Percentiles rank a stretch among this genome's conserved stretches.
phyloP scores from a whole-genome alignment of 768 basidiomycete genomes.

The Tulasnella sp. region DNA sequence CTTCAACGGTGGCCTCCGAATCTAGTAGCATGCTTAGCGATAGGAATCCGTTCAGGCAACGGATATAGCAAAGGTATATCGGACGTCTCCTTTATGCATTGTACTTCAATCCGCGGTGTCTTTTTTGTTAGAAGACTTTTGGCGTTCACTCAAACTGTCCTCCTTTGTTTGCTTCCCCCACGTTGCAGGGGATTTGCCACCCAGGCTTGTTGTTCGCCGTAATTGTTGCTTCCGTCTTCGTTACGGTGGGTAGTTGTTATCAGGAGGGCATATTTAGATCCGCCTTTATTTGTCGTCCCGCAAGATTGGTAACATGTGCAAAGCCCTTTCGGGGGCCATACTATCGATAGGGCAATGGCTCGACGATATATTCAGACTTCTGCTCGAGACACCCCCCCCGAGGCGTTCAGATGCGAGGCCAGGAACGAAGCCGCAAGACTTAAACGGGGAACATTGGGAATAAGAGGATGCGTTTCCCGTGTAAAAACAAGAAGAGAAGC shows the following conservation, averaged over 20 bases:
- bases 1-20: conserved; percentile 4
- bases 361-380: not conserved
- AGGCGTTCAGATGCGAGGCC: not conserved
- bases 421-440: not conserved
- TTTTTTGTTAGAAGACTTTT: not conserved
- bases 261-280: conserved; percentile 6
- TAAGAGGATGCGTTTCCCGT: not conserved
- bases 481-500: not conserved
- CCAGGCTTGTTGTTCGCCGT: not conserved
- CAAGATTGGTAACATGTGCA: not conserved
- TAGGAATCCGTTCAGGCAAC: conserved; percentile 32
- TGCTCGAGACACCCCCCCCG: not conserved
- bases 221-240: not conserved
- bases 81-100: not conserved
- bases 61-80: not conserved
- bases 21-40: conserved; percentile 12
- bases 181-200: not conserved
- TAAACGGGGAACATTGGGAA: not conserved
- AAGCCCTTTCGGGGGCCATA: too few relatives aligned
- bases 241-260: too few relatives aligned
- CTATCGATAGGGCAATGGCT: too few relatives aligned
- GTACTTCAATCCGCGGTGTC: not conserved
- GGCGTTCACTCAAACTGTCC: not conserved
- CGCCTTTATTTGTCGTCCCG: conserved; percentile 17
- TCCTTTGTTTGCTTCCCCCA: conserved; percentile 13